Base-by-base conservation (phyloP, 1,284 basidiomycete species). In the Mycena sp. region DNA sequence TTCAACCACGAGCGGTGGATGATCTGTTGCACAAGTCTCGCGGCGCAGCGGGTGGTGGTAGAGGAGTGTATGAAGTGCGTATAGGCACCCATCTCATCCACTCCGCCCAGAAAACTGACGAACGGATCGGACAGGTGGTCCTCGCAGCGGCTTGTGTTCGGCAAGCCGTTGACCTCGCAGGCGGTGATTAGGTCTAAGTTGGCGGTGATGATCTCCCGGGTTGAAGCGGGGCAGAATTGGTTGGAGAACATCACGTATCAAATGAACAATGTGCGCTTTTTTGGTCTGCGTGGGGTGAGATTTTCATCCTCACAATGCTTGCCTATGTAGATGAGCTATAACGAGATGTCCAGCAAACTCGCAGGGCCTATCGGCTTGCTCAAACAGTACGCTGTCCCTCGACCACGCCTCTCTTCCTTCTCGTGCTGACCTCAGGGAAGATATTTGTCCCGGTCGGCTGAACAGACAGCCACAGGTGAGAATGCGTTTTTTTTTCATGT, bases 171-270 rank as follows among this genome's bases (percentile, higher is more conserved):
- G 51, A 87, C 89, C 64, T 83, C 90, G 17, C 96, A 98, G 77
- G 84, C 96, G n/a, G 95, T 98, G 67, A 92, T 98, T 70, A 88
- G 96, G 28, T 83, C 91, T 46, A 97, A 96, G 81, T 83, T 98
- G 32, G 94, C 93, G 1, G 78, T 80, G 60, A 96, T 98, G 93
- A 96, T 98, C 60, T 89, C 92, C 56, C 90, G 95, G 58, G 87
- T 94, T 46, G 96, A 98, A 78, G 87, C 92, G 0, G 88, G 87
- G 59, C 96, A 98, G 75, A 88, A 89, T 57, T 98, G 95, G 95
- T 84, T 96, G 32, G 96, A 98, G 80, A 85, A 81, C 52, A 83
- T 97, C 55, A 97, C 96, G 1, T 87, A 91, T 74, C 95, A 98
- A 76, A 98, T 97, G 95, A 93, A 91, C 77, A 90, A 96, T 74